These are phyloP conservation scores for Phytopythium vexans DNA, from an alignment of 352 stramenopile genomes.

Conservation along the genomic window DNA sequence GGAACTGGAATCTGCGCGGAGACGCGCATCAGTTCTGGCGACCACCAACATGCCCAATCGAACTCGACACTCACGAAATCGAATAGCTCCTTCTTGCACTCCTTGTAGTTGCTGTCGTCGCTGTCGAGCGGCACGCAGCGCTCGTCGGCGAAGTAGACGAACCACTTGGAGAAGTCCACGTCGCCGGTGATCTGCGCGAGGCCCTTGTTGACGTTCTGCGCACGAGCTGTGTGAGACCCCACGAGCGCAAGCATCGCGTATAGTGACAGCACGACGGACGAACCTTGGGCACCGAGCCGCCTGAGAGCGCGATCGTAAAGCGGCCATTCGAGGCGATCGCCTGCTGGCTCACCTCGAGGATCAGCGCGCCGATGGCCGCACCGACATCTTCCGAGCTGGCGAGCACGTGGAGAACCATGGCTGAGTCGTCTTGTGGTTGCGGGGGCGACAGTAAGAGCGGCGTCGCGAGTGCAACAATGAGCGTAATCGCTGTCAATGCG, in stretches of 20 bases:
- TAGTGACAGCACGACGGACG: neutral
- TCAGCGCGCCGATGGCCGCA: constrained; percentile 50
- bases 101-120: constrained; percentile 95
- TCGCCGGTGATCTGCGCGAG: constrained; percentile 69
- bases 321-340: constrained; percentile 50
- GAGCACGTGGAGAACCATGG: constrained; percentile 57
- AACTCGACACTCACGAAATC: constrained; percentile 43
- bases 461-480: no score
- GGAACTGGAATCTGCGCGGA: constrained; percentile 64
- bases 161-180: constrained; percentile 95
- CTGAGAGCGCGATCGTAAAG: constrained; percentile 87
- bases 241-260: neutral
- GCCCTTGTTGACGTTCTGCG: constrained; percentile 79
- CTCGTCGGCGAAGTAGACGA: constrained; percentile 98
- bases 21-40: neutral
- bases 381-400: constrained; percentile 60
- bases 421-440: no score
- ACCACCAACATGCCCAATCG: neutral
- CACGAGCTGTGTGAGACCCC: neutral
- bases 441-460: no score
- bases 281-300: constrained; percentile 82
- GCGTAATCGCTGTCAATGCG: no score
- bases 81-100: constrained; percentile 90
- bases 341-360: constrained; percentile 61
- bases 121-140: constrained; percentile 91